Conservation (phyloP, 2,329 filamentous ascomycete genomes). For the Teratosphaeria epicoccoides region DNA sequence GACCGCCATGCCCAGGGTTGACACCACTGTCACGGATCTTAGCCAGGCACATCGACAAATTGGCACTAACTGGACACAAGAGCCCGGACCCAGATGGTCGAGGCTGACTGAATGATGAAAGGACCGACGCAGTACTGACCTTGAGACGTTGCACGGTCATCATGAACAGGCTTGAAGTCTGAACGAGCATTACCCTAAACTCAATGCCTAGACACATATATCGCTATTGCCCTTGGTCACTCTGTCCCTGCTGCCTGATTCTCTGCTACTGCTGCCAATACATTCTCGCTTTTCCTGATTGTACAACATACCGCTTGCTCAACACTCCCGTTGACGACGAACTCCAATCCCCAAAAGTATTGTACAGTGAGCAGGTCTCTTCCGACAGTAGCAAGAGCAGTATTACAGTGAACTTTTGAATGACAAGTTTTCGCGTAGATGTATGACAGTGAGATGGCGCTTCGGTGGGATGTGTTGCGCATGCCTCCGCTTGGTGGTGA, state of each 20-base stretch:
- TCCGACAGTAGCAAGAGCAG: not conserved
- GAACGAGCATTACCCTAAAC: not conserved
- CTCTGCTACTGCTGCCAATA: not conserved
- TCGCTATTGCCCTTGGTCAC: not conserved
- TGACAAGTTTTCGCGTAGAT: constrained; percentile 1
- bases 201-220: not conserved
- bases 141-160: too few relatives aligned
- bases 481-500: not conserved
- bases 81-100: too few relatives aligned
- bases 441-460: constrained; percentile 1
- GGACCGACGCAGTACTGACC: not conserved
- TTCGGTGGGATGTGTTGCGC: not conserved
- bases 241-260: not conserved
- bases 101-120: not conserved
- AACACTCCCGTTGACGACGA: not conserved
- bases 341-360: not conserved
- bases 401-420: constrained; percentile 1
- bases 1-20: too few relatives aligned
- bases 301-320: not conserved
- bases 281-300: not conserved
- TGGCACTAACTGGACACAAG: too few relatives aligned
- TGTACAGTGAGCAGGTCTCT: not conserved
- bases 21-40: too few relatives aligned
- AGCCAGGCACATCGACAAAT: too few relatives aligned
- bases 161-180: too few relatives aligned